Conservation (phyloP, 331 rosid species). For the Ulmus americana region DNA sequence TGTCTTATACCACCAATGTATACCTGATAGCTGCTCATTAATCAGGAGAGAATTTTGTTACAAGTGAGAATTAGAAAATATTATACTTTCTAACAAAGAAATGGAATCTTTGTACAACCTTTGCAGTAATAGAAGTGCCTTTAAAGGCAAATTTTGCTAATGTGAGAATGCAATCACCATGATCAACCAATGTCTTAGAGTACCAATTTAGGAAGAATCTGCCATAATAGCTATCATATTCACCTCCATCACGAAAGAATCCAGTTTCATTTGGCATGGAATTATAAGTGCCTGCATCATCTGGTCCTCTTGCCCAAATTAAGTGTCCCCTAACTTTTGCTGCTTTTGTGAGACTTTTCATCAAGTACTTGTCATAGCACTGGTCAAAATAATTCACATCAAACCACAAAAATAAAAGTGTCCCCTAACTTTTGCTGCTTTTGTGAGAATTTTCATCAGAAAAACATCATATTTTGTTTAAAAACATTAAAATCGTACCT, state of each 20-base stretch:
- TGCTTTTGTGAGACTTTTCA: constrained; percentile 66
- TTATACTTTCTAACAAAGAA: background rate
- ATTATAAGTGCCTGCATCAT: constrained; percentile 79
- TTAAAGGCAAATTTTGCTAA: constrained; percentile 91
- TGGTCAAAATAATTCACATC: constrained; percentile 27
- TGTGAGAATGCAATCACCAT: constrained; percentile 69
- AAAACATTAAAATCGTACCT: constrained; percentile 37
- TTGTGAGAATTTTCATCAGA: too few species aligned
- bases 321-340: constrained; percentile 86
- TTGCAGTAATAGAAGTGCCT: constrained; percentile 70
- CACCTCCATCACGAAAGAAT: constrained; percentile 95
- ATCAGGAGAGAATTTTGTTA: constrained; percentile 22
- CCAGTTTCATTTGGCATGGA: constrained; percentile 81
- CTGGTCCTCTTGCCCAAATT: constrained; percentile 85
- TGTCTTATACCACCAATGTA: constrained; percentile 96
- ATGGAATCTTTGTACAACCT: constrained; percentile 36
- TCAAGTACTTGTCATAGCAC: constrained; percentile 89
- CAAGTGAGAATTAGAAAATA: background rate
- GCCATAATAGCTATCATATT: constrained; percentile 89
- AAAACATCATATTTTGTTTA: too few species aligned
- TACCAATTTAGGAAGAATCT: constrained; percentile 92
- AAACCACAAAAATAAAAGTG: background rate
- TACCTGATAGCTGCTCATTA: constrained; percentile 67
- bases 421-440: too few species aligned
- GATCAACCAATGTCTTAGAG: constrained; percentile 75